Percentiles rank a stretch among this genome's conserved stretches.
Conservation (phyloP, 2,329 filamentous ascomycete species). For the Pseudomassariella vexata region DNA sequence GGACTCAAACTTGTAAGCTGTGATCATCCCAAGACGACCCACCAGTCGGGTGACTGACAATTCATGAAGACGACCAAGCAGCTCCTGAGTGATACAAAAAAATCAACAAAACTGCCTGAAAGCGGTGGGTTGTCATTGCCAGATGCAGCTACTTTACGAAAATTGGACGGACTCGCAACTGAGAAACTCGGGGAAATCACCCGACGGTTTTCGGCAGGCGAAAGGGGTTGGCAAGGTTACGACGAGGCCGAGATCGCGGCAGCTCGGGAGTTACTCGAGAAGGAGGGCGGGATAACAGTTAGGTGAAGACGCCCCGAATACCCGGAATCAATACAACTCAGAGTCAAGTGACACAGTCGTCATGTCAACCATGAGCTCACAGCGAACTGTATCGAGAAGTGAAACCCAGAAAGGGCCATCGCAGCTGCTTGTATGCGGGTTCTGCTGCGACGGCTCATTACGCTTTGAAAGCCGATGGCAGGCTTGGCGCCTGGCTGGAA, state of each 20-base stretch:
- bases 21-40: background rate
- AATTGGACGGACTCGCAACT: slow-evolving; percentile 67
- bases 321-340: background rate
- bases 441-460: no score
- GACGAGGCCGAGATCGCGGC: slow-evolving; percentile 66
- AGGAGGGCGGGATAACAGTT: slow-evolving; percentile 37
- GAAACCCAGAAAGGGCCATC: no score
- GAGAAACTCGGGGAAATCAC: slow-evolving; percentile 73
- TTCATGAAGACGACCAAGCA: slow-evolving; percentile 40
- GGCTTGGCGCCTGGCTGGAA: no score
- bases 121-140: slow-evolving; percentile 49
- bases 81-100: slow-evolving; percentile 38
- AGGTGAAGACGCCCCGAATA: slow-evolving; percentile 29
- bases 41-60: no score
- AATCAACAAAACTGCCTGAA: slow-evolving; percentile 39
- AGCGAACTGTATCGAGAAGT: no score
- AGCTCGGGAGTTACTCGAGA: slow-evolving; percentile 60
- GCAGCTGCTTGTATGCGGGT: no score
- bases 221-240: slow-evolving; percentile 68
- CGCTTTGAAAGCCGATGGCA: no score
- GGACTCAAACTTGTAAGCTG: slow-evolving; percentile 70
- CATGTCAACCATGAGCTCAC: slow-evolving; percentile 17
- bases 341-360: slow-evolving; percentile 19
- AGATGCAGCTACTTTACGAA: slow-evolving; percentile 52
- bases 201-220: slow-evolving; percentile 51